Base-by-base conservation (phyloP, 192 early-diverging fungal species). In the Entomortierella parvispora region DNA sequence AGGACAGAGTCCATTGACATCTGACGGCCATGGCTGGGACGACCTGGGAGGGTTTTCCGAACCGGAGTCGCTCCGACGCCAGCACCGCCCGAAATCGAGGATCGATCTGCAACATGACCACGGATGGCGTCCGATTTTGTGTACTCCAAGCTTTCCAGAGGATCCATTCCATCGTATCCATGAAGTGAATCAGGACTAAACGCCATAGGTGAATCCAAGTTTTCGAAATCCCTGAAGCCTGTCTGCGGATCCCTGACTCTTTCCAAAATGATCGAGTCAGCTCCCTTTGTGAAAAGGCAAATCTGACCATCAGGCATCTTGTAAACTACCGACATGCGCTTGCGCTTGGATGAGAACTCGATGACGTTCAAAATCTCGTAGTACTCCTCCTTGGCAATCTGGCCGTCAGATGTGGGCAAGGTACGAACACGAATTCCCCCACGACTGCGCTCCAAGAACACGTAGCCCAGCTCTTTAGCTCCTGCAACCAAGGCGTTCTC, bases 281-380 rank as follows among this genome's bases (percentile, higher is more conserved):
- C 95, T 28, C 96, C 96, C 84, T 97, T 96, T 79, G 91, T 92
- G 71, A 93, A 88, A 49, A 97, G 74, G 12, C 89, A 85, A 52
- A 96, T 94, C 23, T 83, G 85, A 10, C 90, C 91, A 61, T 92
- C 88, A 5, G 92, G 87, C 58, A 88, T 86, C 29, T 88, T 82
- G 56, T 92, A 84, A 33, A 97, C 84, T 8, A 94, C 87, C 0
- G 90, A 92, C 96, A 96, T 96, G 34, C 96, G 89, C 69, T 97
- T 97, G 22, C 96, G 88, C 51, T 91, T 91, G 51, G 88, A 90
- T 0, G 90, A 90, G 75, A 97, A 97, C 65, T 97, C 96, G 28
- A 97, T 77, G 8, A 91, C 80, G 64, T 91, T 88, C 37, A 97
- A 81, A 22, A 94, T 80, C 48, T 87, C 82, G 51, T 83, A 90